Evolutionary conservation across 176 grass and related monocot genomes (phyloP), one percentile per base, ranked within the genome.

Genomic region (Poa pratensis): DNA sequence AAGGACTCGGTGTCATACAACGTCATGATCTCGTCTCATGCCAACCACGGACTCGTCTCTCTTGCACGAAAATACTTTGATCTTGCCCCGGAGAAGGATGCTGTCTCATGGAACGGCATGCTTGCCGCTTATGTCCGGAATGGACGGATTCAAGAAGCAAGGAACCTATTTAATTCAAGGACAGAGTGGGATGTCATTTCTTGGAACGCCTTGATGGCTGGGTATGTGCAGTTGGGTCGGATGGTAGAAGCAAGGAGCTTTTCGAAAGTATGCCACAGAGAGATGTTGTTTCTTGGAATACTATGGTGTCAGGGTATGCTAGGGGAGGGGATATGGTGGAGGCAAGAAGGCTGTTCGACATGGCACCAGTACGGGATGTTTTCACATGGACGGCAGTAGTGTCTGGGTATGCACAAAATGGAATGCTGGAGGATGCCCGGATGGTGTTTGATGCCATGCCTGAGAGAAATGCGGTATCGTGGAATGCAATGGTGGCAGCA

Each of bases 311-410:
- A 8, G 93, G 75, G 60, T 90, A 92, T 78, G 96, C 96, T 4
- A 94, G 88, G 79, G 88, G 43, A 45, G 91, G 91, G 9, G 55
- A 92, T 58, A 94, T 95, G 93, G 18, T 49, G 5, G 89, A 92
- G 51, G 89, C 90, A 7, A 93, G 83, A 73, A 88, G 75, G 18
- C 63, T 98, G 43, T 94, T 98, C 86, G 88, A 95, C 58, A 76
- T 43, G 48, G 90, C 92, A 72, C 96, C 93, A 1, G 80, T 84
- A 7, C 75, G 82, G 24, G 96, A 98, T 32, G 93, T 98, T 7
- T 98, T 95, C 82, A 98, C 91, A 15, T 98, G 96, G 91, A 98
- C 93, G 5, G 93, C 96, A 10, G 59, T 95, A 61, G 81, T 98
- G 16, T 98, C 93, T 65, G 96, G 96, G 0, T 98, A 94, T 65